Evolutionary conservation across 345 rosid species (phyloP), one percentile per base, ranked within the genome.

Genomic region (Hibiscus mutabilis): DNA sequence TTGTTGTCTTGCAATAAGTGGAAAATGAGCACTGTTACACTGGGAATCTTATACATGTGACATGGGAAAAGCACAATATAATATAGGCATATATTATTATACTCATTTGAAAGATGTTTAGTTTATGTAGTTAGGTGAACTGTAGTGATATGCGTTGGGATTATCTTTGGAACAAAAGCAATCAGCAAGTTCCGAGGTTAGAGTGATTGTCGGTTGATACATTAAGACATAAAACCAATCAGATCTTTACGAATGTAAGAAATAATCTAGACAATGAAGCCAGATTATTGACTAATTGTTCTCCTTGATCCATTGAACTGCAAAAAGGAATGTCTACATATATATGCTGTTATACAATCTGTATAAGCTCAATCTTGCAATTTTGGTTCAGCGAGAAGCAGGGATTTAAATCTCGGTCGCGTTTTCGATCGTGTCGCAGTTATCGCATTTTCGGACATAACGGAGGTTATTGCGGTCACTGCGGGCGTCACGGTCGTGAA

Each of bases 301-400:
- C 25, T 27, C 11, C 12, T n/a, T 10, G 24, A 33, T 25, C 55
- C 42, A 46, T 29, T 64, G 53, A 64, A 70, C 60, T 70, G 3
- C 12, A 56, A 58, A 29, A 5, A 12, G 5, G 25, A 13, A 25
- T 70, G 44, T 51, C 19, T 58, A 42, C 51, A 24, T 3, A n/a
- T 49, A 44, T 65, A 16, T 59, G 60, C 61, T 47, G 37, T 59
- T 72, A 53, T 35, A 77, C 76, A 62, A 53, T 69, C 67, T 51
- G 13, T 11, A 25, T 9, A 29, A 76, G 59, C 37, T 60, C 47
- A 42, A n/a, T 15, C 44, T 46, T 14, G 74, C 57, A 35, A 3
- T 33, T 44, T 59, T 57, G 60, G 16, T 22, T 18, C 57, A 52
- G 10, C 6, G 22, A 52, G 57, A 52, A 52, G 57, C 57, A 52